Percentiles rank a stretch among this genome's conserved stretches.
These are phyloP conservation scores for Agapanthus africanus DNA, from an alignment of 106 monocot species.

Conservation along the genomic window DNA sequence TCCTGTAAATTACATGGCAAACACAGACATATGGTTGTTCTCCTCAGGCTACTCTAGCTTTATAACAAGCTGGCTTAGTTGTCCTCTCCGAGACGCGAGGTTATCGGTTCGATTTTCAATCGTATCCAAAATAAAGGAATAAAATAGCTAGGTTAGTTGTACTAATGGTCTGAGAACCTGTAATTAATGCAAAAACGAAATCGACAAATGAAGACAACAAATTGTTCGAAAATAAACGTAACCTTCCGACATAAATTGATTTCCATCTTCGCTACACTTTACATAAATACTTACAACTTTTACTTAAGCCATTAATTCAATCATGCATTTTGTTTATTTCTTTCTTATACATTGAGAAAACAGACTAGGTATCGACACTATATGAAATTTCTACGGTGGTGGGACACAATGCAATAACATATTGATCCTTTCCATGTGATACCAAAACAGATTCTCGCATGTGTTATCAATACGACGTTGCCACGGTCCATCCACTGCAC, in stretches of 20 bases:
- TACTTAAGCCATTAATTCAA: background rate
- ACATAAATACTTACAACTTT: background rate
- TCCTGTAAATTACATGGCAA: background rate
- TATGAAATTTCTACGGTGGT: too few relatives aligned
- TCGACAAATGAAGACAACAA: background rate
- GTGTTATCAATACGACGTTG: background rate
- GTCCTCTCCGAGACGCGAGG: too few relatives aligned
- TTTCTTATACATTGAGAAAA: background rate
- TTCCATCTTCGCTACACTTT: background rate
- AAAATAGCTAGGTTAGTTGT: too few relatives aligned
- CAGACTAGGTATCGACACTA: too few relatives aligned
- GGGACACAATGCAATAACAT: too few relatives aligned
- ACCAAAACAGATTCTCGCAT: background rate
- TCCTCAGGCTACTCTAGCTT: background rate
- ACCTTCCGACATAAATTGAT: background rate
- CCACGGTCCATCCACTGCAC: background rate
- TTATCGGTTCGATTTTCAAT: too few relatives aligned
- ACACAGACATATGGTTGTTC: background rate
- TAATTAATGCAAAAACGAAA: background rate
- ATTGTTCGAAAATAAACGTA: background rate
- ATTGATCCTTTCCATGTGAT: background rate
- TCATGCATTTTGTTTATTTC: background rate
- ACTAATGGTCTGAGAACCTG: background rate
- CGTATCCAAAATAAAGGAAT: too few relatives aligned
- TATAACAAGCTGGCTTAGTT: too few relatives aligned